These are phyloP conservation scores for Xylaria arbuscula DNA, from an alignment of 2,329 filamentous ascomycete species.

Conservation along the genomic window DNA sequence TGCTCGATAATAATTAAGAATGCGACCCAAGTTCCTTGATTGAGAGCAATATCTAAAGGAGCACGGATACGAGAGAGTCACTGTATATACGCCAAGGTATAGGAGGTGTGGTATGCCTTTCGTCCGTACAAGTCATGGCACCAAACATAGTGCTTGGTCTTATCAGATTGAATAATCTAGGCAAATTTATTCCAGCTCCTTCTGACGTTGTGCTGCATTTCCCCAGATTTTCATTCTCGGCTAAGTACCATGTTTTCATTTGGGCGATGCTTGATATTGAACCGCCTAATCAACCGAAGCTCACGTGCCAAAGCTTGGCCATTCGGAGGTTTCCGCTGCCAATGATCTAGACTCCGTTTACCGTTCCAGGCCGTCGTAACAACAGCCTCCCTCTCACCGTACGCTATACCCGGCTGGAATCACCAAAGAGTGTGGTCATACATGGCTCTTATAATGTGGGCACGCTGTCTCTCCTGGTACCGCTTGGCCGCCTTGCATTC, in stretches of 20 bases:
- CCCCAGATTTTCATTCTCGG: slow-evolving; percentile 36
- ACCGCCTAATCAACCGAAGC: slow-evolving; percentile 35
- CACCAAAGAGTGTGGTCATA: neutral
- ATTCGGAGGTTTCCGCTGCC: slow-evolving; percentile 27
- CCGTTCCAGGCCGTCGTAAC: slow-evolving; percentile 24
- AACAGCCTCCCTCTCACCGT: slow-evolving; percentile 8
- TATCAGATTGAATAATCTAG: slow-evolving; percentile 14
- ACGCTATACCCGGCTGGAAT: neutral
- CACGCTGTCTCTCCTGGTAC: slow-evolving; percentile 19
- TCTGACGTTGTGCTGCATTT: slow-evolving; percentile 32
- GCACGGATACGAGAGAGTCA: neutral
- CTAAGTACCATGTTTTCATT: slow-evolving; percentile 33
- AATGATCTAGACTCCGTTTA: slow-evolving; percentile 31
- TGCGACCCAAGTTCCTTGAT: neutral
- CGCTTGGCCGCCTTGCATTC: slow-evolving; percentile 21
- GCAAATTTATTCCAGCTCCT: slow-evolving; percentile 24
- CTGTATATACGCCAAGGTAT: slow-evolving; percentile 3
- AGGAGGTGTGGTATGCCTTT: slow-evolving; percentile 19
- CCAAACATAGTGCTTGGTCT: slow-evolving; percentile 12
- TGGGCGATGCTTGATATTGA: slow-evolving; percentile 14
- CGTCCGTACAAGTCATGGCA: slow-evolving; percentile 11
- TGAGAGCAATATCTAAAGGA: neutral
- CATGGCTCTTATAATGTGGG: slow-evolving; percentile 33
- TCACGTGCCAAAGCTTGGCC: slow-evolving; percentile 27
- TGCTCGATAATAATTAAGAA: slow-evolving; percentile 44